A percentile compares a stretch with the other conserved stretches of the same genome.
Conservation (phyloP, 768 basidiomycete genomes). For the Calocybe indica region DNA sequence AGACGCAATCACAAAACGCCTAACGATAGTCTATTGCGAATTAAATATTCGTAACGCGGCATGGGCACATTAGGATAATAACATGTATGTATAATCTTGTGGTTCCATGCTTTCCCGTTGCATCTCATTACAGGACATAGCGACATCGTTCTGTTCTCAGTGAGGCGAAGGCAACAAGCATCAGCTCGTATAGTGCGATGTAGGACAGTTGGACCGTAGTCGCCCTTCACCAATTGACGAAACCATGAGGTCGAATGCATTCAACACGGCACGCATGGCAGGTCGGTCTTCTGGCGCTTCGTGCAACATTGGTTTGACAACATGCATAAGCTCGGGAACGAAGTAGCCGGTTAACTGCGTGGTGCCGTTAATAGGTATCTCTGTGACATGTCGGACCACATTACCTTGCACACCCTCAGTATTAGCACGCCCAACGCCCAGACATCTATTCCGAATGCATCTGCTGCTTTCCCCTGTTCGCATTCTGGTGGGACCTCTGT, state of each 20-base stretch:
- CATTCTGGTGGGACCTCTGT: slow-evolving; percentile 72
- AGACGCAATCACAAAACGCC: slow-evolving; percentile 6
- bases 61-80: neutral
- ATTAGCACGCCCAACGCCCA: slow-evolving; percentile 69
- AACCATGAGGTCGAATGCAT: slow-evolving; percentile 45
- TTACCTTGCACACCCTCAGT: slow-evolving; percentile 59
- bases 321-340: slow-evolving; percentile 52
- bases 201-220: slow-evolving; percentile 12
- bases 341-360: slow-evolving; percentile 48
- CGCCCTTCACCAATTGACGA: slow-evolving; percentile 32
- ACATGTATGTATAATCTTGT: neutral
- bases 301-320: slow-evolving; percentile 57
- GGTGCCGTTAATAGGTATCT: slow-evolving; percentile 5
- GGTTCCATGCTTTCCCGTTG: neutral
- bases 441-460: slow-evolving; percentile 70
- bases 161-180: neutral
- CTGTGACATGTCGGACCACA: neutral
- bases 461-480: slow-evolving; percentile 38
- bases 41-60: too few relatives aligned
- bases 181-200: slow-evolving; percentile 6
- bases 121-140: slow-evolving; percentile 4
- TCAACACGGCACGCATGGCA: slow-evolving; percentile 38
- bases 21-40: too few relatives aligned
- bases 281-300: slow-evolving; percentile 48
- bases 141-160: neutral